These are phyloP conservation scores for Salix udensis DNA, from an alignment of 345 rosid genomes.

Conservation along the genomic window DNA sequence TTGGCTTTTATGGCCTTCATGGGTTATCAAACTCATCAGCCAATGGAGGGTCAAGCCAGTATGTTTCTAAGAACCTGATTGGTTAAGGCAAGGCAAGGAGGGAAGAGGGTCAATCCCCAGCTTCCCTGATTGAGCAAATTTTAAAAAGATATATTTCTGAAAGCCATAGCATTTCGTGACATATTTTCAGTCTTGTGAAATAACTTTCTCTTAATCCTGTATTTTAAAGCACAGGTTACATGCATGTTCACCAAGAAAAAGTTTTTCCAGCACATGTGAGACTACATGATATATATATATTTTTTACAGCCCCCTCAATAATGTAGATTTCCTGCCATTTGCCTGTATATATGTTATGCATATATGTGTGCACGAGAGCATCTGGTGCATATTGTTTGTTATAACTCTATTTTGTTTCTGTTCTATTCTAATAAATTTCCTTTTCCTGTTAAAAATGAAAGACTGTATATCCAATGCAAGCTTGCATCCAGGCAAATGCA, in stretches of 20 bases:
- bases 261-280: background rate
- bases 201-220: background rate
- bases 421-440: background rate
- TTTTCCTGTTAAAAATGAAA: background rate
- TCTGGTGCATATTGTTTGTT: background rate
- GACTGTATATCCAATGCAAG: background rate
- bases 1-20: background rate
- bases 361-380: background rate
- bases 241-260: background rate
- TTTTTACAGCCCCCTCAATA: background rate
- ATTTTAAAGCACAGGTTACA: background rate
- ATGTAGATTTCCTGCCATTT: background rate
- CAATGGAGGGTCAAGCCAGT: background rate
- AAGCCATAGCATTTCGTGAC: background rate
- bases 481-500: background rate
- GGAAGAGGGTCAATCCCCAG: background rate
- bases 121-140: background rate
- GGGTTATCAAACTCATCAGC: background rate
- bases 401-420: background rate
- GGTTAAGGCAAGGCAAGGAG: background rate
- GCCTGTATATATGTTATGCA: background rate
- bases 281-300: background rate
- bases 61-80: background rate
- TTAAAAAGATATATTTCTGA: background rate
- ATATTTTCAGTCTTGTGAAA: background rate